Conservation (phyloP, 2,329 filamentous ascomycete species). For the Aureobasidium sp. region DNA sequence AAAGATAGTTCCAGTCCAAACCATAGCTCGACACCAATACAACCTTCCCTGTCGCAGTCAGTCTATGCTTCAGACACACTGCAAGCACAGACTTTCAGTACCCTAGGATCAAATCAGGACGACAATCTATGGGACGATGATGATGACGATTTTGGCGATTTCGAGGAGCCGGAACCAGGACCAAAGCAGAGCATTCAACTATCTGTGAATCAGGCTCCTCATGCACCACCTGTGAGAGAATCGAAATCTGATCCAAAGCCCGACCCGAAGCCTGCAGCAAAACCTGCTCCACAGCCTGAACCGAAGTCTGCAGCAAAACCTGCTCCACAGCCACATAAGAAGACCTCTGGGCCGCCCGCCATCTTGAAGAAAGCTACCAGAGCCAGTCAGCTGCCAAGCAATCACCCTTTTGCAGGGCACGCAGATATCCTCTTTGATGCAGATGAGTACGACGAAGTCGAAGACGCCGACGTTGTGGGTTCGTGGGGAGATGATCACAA, state of each 20-base stretch:
- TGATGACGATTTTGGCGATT: slow-evolving; percentile 30
- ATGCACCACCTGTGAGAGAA: background rate
- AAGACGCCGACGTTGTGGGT: slow-evolving; percentile 2
- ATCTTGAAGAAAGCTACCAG: background rate
- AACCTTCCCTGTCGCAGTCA: slow-evolving; percentile 18
- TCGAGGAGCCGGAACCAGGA: slow-evolving; percentile 21
- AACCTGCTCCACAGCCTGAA: background rate
- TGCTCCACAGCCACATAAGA: background rate
- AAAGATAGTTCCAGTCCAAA: slow-evolving; percentile 16
- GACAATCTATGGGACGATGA: slow-evolving; percentile 23
- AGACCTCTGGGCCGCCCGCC: background rate
- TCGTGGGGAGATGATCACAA: slow-evolving; percentile 20
- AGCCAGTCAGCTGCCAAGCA: slow-evolving; percentile 3
- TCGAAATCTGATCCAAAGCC: background rate
- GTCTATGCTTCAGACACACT: slow-evolving; percentile 8
- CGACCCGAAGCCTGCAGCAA: background rate
- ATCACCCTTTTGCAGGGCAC: slow-evolving; percentile 6
- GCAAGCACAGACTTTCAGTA: background rate
- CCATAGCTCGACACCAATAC: slow-evolving; percentile 3
- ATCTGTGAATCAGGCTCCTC: background rate
- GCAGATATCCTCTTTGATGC: slow-evolving; percentile 18
- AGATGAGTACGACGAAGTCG: slow-evolving; percentile 24
- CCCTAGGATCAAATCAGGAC: slow-evolving; percentile 19
- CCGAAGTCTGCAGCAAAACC: background rate
- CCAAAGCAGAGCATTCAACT: background rate